These are phyloP conservation scores for Vigna mungo DNA, from an alignment of 306 rosid genomes.

Conservation along the genomic window DNA sequence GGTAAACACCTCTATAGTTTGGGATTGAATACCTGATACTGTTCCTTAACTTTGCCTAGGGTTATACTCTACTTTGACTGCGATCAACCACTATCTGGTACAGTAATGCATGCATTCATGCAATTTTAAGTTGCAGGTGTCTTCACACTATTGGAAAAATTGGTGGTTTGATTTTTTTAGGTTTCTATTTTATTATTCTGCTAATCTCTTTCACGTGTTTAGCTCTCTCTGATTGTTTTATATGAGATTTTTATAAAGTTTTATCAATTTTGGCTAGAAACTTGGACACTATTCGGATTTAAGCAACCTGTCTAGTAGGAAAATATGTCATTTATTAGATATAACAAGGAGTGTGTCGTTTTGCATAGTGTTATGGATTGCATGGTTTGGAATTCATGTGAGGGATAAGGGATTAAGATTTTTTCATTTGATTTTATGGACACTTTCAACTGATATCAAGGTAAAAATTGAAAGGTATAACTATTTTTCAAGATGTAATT, in stretches of 20 bases:
- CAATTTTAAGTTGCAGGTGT: constrained; percentile 26
- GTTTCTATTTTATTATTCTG: constrained; percentile 11
- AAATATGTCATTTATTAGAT: constrained; percentile 36
- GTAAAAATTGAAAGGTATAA: constrained; percentile 3
- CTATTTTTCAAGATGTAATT: background rate
- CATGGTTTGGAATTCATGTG: background rate
- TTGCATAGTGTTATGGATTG: constrained; percentile 36
- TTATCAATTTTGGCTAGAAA: constrained; percentile 23
- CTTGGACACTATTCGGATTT: background rate
- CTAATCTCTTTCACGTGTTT: constrained; percentile 25
- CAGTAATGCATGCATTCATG: constrained; percentile 7
- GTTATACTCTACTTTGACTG: background rate
- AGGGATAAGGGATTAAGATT: background rate
- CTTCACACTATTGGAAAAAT: constrained; percentile 25
- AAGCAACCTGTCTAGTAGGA: background rate
- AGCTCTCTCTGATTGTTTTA: constrained; percentile 33
- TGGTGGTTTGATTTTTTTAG: constrained; percentile 19
- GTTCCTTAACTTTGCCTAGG: background rate
- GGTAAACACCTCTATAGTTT: background rate
- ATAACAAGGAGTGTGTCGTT: background rate
- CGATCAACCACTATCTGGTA: background rate
- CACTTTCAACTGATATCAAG: background rate
- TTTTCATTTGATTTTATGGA: constrained; percentile 9
- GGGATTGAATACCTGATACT: background rate
- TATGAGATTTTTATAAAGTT: background rate